Percentiles rank a stretch among this genome's conserved stretches.
Conservation (phyloP, 2,329 filamentous ascomycete species). For the Thelonectria rubi region DNA sequence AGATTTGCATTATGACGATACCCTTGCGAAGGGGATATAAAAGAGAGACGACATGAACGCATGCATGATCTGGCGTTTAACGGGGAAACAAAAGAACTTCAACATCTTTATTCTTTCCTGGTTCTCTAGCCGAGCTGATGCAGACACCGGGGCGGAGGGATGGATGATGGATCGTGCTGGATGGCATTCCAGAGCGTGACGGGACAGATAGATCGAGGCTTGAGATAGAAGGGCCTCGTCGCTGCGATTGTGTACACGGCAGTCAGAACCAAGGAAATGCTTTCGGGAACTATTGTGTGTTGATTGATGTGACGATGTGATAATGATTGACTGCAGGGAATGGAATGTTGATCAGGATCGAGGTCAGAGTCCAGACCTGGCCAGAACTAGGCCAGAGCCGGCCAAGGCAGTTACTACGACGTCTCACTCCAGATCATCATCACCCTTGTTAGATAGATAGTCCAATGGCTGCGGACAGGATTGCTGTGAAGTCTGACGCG, state of each 20-base stretch:
- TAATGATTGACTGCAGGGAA: no score
- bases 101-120: conserved; percentile 57
- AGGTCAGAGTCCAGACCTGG: no score
- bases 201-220: conserved; percentile 23
- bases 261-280: conserved; percentile 40
- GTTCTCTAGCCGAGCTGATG: conserved; percentile 54
- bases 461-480: no score
- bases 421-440: no score
- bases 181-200: conserved; percentile 28
- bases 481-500: no score
- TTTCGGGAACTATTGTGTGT: conserved; percentile 20
- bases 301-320: neutral
- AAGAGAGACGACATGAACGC: conserved; percentile 42
- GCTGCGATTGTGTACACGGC: conserved; percentile 34
- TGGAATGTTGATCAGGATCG: conserved; percentile 9
- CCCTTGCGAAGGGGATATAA: conserved; percentile 47
- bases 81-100: conserved; percentile 58
- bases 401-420: no score
- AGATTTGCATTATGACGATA: conserved; percentile 54
- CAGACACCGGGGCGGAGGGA: conserved; percentile 45
- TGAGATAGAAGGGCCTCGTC: conserved; percentile 33
- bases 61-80: conserved; percentile 51
- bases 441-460: no score
- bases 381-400: no score
- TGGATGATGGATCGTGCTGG: conserved; percentile 30